These are phyloP conservation scores for Cercophora scortea DNA, from an alignment of 495 filamentous ascomycete genomes.

Conservation along the genomic window DNA sequence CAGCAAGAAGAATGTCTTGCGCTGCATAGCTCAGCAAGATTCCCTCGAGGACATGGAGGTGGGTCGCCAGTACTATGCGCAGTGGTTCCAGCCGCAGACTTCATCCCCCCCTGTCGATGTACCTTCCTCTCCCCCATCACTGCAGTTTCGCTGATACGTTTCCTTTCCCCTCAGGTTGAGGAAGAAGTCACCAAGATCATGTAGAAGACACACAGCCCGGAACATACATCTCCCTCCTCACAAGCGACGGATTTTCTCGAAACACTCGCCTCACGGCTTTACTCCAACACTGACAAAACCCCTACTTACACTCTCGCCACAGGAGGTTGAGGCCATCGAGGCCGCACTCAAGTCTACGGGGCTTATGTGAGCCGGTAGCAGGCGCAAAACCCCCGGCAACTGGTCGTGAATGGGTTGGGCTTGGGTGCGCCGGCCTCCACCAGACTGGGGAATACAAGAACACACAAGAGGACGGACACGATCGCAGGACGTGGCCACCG, in stretches of 20 bases:
- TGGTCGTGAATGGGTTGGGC: neutral
- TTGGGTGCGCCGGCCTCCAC: neutral
- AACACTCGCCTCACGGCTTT: neutral
- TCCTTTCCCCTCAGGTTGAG: conserved; percentile 65
- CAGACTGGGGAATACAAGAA: neutral
- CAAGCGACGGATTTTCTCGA: conserved; percentile 2
- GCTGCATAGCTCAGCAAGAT: conserved; percentile 91
- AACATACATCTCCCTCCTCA: conserved; percentile 7
- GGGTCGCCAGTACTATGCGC: conserved; percentile 32
- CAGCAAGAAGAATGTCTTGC: conserved; percentile 95
- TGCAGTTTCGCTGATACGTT: conserved; percentile 47
- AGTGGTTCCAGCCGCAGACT: conserved; percentile 5
- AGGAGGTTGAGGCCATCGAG: conserved; percentile 27
- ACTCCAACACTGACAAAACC: conserved; percentile 14
- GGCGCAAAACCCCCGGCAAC: conserved; percentile 2
- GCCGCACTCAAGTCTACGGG: conserved; percentile 30
- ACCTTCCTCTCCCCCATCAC: neutral
- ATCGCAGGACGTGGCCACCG: neutral
- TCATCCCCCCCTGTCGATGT: neutral
- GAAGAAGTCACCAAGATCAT: conserved; percentile 95
- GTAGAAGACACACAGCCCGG: conserved; percentile 44
- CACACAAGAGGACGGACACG: neutral
- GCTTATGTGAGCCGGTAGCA: conserved; percentile 25
- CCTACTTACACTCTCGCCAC: conserved; percentile 14
- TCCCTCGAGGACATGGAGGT: conserved; percentile 97